Conservation (phyloP, 31 red algal genomes). For the Pterothamnion heteromorphum region DNA sequence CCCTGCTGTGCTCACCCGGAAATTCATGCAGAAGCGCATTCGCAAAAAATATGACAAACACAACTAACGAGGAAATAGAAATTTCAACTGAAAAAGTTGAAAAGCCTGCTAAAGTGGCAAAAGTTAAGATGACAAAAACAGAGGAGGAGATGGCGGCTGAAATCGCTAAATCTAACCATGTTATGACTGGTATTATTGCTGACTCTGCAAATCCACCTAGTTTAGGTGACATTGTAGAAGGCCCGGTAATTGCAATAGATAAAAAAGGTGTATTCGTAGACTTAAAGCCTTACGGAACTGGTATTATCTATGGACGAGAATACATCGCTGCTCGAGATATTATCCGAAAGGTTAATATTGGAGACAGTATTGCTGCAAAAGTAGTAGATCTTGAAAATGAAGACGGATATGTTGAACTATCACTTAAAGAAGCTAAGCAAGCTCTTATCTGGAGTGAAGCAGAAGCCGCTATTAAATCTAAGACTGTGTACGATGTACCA, state of each 20-base stretch:
- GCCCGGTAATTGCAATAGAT: neutral
- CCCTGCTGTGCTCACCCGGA: neutral
- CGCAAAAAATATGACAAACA: neutral
- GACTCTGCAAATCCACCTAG: neutral
- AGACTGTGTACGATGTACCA: neutral
- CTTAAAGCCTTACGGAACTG: neutral
- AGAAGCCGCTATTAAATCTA: neutral
- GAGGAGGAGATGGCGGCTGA: neutral
- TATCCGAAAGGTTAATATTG: neutral
- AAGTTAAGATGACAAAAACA: neutral
- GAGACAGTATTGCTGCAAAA: neutral
- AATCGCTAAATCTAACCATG: neutral
- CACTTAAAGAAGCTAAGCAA: neutral
- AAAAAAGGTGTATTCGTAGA: neutral
- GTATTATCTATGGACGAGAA: slow-evolving; percentile 18
- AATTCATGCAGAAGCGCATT: neutral
- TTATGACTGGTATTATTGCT: neutral
- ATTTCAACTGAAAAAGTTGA: neutral
- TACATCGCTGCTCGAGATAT: neutral
- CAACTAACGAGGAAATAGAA: neutral
- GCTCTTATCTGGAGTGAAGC: neutral
- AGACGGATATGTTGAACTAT: neutral
- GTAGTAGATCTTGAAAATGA: neutral
- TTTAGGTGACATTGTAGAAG: neutral
- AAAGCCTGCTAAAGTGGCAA: neutral